These are phyloP conservation scores for Aspergillus spinulosporus DNA, from an alignment of 2,329 filamentous ascomycete species.

Conservation along the genomic window DNA sequence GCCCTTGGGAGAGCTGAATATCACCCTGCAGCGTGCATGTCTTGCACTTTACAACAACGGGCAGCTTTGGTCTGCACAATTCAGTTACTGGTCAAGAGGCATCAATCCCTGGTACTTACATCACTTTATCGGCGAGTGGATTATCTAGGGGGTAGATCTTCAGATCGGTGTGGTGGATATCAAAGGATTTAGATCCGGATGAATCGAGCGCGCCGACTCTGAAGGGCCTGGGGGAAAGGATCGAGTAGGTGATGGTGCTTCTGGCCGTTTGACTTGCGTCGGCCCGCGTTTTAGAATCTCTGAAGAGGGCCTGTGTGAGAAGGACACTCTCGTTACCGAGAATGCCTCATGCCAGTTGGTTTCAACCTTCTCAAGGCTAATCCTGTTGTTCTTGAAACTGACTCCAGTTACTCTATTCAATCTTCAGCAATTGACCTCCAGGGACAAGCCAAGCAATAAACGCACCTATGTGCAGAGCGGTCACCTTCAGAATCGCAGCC, in stretches of 20 bases:
- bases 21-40: slow-evolving; percentile 5
- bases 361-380: background rate
- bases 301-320: background rate
- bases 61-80: background rate
- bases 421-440: background rate
- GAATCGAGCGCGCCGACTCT: background rate
- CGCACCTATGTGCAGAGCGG: slow-evolving; percentile 1
- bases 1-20: background rate
- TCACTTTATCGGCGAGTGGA: background rate
- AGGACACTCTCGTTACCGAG: slow-evolving; percentile 2
- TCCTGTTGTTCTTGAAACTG: background rate
- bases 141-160: slow-evolving; percentile 2
- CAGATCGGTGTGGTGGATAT: background rate
- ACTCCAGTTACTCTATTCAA: background rate
- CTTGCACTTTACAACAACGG: background rate
- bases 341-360: slow-evolving; percentile 5
- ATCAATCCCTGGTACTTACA: background rate
- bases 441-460: background rate
- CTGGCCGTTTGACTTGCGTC: background rate
- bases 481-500: background rate
- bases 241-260: background rate
- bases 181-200: background rate
- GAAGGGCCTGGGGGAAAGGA: background rate
- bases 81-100: background rate
- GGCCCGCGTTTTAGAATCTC: background rate